Conservation (phyloP, 1,139 yeast genomes). For the Kodamaea arcana region DNA sequence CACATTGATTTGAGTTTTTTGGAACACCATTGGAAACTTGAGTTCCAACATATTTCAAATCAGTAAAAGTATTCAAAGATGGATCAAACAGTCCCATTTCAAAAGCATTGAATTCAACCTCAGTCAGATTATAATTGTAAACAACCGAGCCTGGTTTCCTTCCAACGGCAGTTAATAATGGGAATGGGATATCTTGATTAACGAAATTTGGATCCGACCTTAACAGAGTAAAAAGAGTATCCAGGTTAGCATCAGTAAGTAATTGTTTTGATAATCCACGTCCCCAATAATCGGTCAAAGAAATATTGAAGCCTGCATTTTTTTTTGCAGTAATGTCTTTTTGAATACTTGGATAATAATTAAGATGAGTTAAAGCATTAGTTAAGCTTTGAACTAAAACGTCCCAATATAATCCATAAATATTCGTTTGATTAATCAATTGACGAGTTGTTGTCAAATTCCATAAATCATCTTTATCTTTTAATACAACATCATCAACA, state of each 20-base stretch:
- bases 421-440: constrained; percentile 23
- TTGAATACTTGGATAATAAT: constrained; percentile 31
- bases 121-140: constrained; percentile 34
- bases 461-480: constrained; percentile 29
- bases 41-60: constrained; percentile 35
- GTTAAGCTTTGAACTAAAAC: constrained; percentile 21
- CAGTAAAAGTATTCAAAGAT: constrained; percentile 34
- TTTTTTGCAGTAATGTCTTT: constrained; percentile 26
- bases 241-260: constrained; percentile 24
- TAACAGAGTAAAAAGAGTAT: constrained; percentile 32
- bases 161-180: constrained; percentile 33
- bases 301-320: constrained; percentile 49
- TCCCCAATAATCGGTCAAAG: constrained; percentile 61
- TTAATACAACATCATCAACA: constrained; percentile 31
- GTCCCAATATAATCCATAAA: constrained; percentile 21
- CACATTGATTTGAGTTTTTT: constrained; percentile 35
- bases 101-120: constrained; percentile 39
- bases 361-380: constrained; percentile 26
- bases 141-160: constrained; percentile 32
- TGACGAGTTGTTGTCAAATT: constrained; percentile 29
- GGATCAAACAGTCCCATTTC: constrained; percentile 44
- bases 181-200: constrained; percentile 40
- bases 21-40: constrained; percentile 30
- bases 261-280: constrained; percentile 39
- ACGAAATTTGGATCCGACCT: constrained; percentile 24